These are phyloP conservation scores for Fistulinella staudtii DNA, from an alignment of 1,284 basidiomycete genomes.

Conservation along the genomic window DNA sequence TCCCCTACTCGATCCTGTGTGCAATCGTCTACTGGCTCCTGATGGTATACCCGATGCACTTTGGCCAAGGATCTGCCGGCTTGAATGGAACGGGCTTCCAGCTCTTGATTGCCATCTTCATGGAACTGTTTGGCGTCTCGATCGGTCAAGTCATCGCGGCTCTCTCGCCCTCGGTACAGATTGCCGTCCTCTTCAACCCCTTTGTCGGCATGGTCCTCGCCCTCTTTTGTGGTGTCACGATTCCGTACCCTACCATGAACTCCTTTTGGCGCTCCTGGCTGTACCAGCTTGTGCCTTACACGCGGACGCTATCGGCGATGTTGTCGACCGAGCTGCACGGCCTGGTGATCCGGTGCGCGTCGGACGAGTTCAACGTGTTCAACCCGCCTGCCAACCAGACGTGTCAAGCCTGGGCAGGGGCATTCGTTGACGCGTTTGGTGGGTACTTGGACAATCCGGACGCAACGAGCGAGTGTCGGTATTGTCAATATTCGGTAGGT, in stretches of 20 bases:
- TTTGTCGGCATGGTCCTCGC: slow-evolving; percentile 67
- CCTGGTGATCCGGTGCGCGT: slow-evolving; percentile 61
- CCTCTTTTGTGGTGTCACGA: slow-evolving; percentile 79
- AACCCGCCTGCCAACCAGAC: slow-evolving; percentile 73
- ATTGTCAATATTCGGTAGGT: slow-evolving; percentile 60
- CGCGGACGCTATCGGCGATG: slow-evolving; percentile 70
- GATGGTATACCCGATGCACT: slow-evolving; percentile 74
- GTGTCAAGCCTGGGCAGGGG: slow-evolving; percentile 66
- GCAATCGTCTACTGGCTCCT: slow-evolving; percentile 75
- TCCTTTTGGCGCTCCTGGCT: slow-evolving; percentile 77
- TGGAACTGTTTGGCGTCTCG: slow-evolving; percentile 74
- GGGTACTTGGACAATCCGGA: slow-evolving; percentile 79
- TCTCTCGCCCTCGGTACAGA: slow-evolving; percentile 68
- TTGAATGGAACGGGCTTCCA: slow-evolving; percentile 71
- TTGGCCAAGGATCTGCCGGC: slow-evolving; percentile 61
- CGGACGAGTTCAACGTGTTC: slow-evolving; percentile 66
- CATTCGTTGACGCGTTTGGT: slow-evolving; percentile 59
- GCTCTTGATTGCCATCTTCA: slow-evolving; percentile 66
- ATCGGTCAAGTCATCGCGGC: slow-evolving; percentile 76
- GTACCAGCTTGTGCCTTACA: slow-evolving; percentile 69
- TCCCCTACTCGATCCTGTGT: slow-evolving; percentile 75
- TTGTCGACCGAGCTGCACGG: slow-evolving; percentile 80
- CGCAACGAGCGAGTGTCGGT: slow-evolving; percentile 61
- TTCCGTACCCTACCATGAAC: slow-evolving; percentile 66
- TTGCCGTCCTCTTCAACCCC: slow-evolving; percentile 80